These are phyloP conservation scores for Xylaria sp. DNA, from an alignment of 2,329 filamentous ascomycete species.

Conservation along the genomic window DNA sequence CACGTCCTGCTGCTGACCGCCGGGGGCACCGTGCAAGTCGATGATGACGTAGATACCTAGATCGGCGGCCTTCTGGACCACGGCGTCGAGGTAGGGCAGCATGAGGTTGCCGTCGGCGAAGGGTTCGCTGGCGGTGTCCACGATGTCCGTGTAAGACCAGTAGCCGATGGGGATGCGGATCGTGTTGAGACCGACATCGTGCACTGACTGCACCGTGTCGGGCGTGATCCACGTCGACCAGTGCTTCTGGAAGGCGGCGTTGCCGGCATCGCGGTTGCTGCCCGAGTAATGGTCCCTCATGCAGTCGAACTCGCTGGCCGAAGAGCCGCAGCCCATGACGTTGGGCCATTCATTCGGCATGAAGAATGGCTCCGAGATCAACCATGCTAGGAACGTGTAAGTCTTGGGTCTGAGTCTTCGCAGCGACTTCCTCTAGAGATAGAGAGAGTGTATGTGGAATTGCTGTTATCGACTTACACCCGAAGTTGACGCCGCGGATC, in stretches of 20 bases:
- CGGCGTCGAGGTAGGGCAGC: conserved; percentile 50
- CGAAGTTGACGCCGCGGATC: conserved; percentile 45
- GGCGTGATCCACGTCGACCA: conserved; percentile 41
- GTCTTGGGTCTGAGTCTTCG: neutral
- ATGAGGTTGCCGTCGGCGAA: conserved; percentile 46
- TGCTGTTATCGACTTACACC: conserved; percentile 32
- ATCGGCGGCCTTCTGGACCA: conserved; percentile 49
- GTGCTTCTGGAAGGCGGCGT: conserved; percentile 40
- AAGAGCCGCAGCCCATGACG: conserved; percentile 40
- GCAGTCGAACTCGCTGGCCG: conserved; percentile 42
- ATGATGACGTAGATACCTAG: conserved; percentile 51
- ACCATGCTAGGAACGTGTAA: conserved; percentile 37
- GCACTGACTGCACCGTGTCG: conserved; percentile 40
- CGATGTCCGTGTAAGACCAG: conserved; percentile 43
- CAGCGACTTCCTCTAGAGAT: neutral
- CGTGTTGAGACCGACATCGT: conserved; percentile 43
- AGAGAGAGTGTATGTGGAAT: neutral
- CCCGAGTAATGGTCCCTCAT: conserved; percentile 41
- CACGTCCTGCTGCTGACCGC: conserved; percentile 42
- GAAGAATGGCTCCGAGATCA: conserved; percentile 41
- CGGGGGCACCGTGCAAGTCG: conserved; percentile 43
- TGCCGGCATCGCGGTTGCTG: conserved; percentile 38
- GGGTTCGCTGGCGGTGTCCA: conserved; percentile 41
- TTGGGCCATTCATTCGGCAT: conserved; percentile 40
- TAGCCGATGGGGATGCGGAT: conserved; percentile 44